phyloP scores from a whole-genome alignment of 768 basidiomycete genomes.

The Pleurotus eryngii region DNA sequence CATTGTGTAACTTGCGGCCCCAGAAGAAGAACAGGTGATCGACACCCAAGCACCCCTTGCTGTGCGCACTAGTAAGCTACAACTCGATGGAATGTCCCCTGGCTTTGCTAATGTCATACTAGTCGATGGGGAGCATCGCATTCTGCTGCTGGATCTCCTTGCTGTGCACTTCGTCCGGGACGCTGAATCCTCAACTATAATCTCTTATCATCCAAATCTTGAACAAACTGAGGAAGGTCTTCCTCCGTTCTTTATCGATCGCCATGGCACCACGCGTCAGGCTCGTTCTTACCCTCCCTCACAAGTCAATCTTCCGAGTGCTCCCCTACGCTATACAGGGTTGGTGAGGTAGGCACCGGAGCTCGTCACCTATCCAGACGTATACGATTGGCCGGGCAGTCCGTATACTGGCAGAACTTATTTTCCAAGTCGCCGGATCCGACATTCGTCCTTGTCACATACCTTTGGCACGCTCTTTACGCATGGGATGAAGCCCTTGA shows the following conservation, averaged over 20 bases:
- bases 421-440: conserved; percentile 44
- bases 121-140: conserved; percentile 19
- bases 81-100: not conserved
- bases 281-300: not conserved
- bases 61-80: conserved; percentile 27
- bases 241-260: not conserved
- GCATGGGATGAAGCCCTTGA: conserved; percentile 62
- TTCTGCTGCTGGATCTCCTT: conserved; percentile 43
- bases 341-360: conserved; percentile 21
- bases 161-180: conserved; percentile 47
- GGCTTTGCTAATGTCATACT: not conserved
- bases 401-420: conserved; percentile 46
- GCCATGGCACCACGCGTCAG: not conserved
- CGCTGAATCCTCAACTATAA: conserved; percentile 41
- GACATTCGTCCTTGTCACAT: conserved; percentile 51
- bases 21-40: conserved; percentile 23
- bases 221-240: not conserved
- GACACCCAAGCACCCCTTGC: conserved; percentile 38
- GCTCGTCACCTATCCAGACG: conserved; percentile 43
- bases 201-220: conserved; percentile 43
- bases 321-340: not conserved
- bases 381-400: conserved; percentile 43
- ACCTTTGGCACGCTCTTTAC: conserved; percentile 59
- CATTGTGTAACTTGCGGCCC: not conserved
- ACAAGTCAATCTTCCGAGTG: not conserved